phyloP scores from a whole-genome alignment of 164 flowering plant genomes.

The Pachysandra terminalis region DNA sequence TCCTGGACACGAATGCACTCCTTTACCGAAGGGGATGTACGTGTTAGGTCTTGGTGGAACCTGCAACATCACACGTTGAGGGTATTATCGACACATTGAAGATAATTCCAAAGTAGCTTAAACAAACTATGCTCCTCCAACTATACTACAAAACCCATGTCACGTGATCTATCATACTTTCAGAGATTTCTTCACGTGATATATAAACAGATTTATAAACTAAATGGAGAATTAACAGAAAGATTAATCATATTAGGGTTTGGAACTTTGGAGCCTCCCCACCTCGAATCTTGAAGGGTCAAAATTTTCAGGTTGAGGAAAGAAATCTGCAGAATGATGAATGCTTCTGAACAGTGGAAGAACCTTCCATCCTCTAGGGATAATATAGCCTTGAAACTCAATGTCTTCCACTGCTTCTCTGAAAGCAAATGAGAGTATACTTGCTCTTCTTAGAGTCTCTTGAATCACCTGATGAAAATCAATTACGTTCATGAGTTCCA shows the following conservation, averaged over 20 bases:
- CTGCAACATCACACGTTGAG: conserved; percentile 36
- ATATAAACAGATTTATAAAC: too few species aligned
- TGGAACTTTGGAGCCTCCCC: background rate
- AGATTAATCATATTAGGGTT: background rate
- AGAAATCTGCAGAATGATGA: conserved; percentile 70
- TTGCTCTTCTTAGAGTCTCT: conserved; percentile 72
- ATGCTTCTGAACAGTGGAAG: conserved; percentile 90
- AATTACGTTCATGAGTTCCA: too few species aligned
- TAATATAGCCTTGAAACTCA: conserved; percentile 72
- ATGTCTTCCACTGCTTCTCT: conserved; percentile 90
- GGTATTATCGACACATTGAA: too few species aligned
- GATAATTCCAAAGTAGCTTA: conserved; percentile 2
- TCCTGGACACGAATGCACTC: conserved; percentile 89
- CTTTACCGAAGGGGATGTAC: conserved; percentile 86
- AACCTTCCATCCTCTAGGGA: conserved; percentile 96
- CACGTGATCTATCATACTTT: too few species aligned
- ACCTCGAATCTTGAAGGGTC: conserved; percentile 97
- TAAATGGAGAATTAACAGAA: too few species aligned
- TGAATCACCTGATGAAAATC: conserved; percentile 52
- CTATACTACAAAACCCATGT: too few species aligned
- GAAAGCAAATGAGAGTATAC: conserved; percentile 77
- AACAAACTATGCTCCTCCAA: too few species aligned
- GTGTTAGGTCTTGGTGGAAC: conserved; percentile 74
- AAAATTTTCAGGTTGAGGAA: conserved; percentile 76
- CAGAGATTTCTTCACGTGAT: too few species aligned